Percentiles rank a stretch among this genome's conserved stretches.
phyloP scores from a whole-genome alignment of 345 rosid genomes.

The Eucalyptus paniculata region DNA sequence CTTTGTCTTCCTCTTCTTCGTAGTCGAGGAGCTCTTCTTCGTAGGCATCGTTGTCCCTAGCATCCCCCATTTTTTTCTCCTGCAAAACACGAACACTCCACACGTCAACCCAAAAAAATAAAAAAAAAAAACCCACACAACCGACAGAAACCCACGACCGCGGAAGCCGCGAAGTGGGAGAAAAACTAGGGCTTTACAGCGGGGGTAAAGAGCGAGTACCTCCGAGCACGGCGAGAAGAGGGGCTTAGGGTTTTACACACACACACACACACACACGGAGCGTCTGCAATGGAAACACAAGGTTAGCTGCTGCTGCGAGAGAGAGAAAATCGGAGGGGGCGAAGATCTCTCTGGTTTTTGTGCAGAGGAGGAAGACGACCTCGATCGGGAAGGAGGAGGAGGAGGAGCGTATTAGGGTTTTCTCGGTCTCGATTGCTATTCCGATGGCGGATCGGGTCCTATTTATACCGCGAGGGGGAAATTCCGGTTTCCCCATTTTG shows the following conservation, averaged over 20 bases:
- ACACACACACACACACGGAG: too few species aligned
- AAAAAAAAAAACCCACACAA: background rate
- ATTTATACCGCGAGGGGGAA: background rate
- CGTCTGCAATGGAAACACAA: background rate
- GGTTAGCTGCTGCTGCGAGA: background rate
- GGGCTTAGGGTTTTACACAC: background rate
- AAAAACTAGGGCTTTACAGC: background rate
- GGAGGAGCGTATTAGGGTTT: background rate
- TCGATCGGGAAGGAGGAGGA: background rate
- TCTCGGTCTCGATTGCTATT: background rate
- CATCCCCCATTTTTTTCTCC: constrained; percentile 53
- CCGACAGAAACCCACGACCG: background rate
- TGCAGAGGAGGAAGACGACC: background rate
- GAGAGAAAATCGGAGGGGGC: background rate
- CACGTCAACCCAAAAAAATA: background rate
- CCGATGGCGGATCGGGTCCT: background rate
- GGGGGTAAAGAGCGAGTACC: background rate
- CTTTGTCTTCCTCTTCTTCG: constrained; percentile 94
- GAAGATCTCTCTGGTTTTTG: background rate
- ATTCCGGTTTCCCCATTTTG: background rate
- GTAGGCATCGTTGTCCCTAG: constrained; percentile 87
- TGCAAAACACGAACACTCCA: background rate
- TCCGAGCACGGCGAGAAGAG: background rate
- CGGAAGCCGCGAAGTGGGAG: background rate
- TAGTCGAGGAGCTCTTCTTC: constrained; percentile 99